phyloP scores from a whole-genome alignment of 2,329 filamentous ascomycete species.

The Exophiala bonariae region DNA sequence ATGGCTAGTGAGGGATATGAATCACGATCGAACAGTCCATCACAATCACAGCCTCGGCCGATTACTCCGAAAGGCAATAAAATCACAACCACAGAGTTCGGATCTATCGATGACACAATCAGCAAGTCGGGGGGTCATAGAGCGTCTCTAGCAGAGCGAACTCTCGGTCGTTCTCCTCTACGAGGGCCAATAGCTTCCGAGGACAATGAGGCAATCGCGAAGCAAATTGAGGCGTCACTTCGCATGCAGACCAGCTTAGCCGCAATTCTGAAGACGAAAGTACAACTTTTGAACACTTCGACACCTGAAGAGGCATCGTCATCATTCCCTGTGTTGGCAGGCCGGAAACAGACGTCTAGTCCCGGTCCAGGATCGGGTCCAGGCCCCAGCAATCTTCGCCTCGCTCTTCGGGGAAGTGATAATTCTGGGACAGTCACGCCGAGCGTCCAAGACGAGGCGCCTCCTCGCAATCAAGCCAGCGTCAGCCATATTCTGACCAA shows the following conservation, averaged over 20 bases:
- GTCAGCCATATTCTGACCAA: conserved; percentile 80
- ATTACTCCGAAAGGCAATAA: conserved; percentile 16
- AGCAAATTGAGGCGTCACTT: too few species aligned
- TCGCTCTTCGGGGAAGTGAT: conserved; percentile 5
- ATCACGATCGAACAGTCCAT: conserved; percentile 4
- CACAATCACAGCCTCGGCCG: conserved; percentile 10
- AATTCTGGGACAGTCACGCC: conserved; percentile 23
- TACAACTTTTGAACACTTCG: conserved; percentile 10
- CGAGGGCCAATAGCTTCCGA: conserved; percentile 7
- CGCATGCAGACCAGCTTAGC: too few species aligned
- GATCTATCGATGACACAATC: conserved; percentile 19
- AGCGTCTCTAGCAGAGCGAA: conserved; percentile 8
- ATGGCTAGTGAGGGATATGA: neutral
- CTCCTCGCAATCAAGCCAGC: conserved; percentile 53
- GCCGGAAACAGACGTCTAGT: conserved; percentile 10
- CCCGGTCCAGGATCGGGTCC: neutral
- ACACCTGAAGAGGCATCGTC: conserved; percentile 18
- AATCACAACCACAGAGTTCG: conserved; percentile 13
- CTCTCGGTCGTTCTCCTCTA: conserved; percentile 14
- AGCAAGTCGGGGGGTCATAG: conserved; percentile 10
- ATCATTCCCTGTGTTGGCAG: conserved; percentile 17
- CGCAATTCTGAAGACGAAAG: conserved; percentile 19
- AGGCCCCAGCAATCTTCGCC: neutral
- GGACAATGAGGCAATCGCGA: conserved; percentile 5
- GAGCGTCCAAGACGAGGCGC: conserved; percentile 8